Percentiles rank a stretch among this genome's conserved stretches.
Conservation (phyloP, 495 filamentous ascomycete genomes). For the Hyaloscypha variabilis region DNA sequence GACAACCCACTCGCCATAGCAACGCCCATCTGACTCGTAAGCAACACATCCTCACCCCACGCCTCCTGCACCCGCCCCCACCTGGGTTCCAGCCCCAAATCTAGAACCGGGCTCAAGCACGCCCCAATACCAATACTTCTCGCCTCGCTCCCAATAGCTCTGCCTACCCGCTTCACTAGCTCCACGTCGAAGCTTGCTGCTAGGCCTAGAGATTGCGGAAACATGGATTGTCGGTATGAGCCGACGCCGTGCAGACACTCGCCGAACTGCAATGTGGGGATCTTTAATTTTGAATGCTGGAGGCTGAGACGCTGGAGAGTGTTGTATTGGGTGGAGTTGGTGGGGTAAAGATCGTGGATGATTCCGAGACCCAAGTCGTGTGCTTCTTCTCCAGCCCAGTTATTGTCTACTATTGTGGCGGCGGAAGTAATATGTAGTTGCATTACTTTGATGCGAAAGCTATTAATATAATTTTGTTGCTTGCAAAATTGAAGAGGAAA, state of each 20-base stretch:
- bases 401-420: constrained; percentile 7
- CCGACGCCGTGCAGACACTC: constrained; percentile 47
- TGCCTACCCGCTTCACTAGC: constrained; percentile 39
- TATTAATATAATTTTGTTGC: no score
- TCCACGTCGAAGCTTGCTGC: constrained; percentile 41
- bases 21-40: constrained; percentile 45
- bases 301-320: constrained; percentile 39
- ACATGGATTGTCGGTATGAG: constrained; percentile 44
- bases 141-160: constrained; percentile 42
- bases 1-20: constrained; percentile 42
- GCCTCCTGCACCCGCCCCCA: constrained; percentile 44
- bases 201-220: constrained; percentile 41
- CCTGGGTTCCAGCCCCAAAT: constrained; percentile 43
- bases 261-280: constrained; percentile 41
- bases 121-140: constrained; percentile 44
- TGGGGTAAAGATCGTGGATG: constrained; percentile 32
- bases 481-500: no score
- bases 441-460: constrained; percentile 21
- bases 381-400: constrained; percentile 1
- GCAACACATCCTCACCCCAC: constrained; percentile 47
- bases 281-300: constrained; percentile 35
- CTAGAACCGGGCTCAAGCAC: constrained; percentile 45
- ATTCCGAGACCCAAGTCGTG: constrained; percentile 3
- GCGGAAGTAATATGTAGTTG: constrained; percentile 19
- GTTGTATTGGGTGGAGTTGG: constrained; percentile 42